These are phyloP conservation scores for Monosporascus ibericus DNA, from an alignment of 2,329 filamentous ascomycete genomes.

Conservation along the genomic window DNA sequence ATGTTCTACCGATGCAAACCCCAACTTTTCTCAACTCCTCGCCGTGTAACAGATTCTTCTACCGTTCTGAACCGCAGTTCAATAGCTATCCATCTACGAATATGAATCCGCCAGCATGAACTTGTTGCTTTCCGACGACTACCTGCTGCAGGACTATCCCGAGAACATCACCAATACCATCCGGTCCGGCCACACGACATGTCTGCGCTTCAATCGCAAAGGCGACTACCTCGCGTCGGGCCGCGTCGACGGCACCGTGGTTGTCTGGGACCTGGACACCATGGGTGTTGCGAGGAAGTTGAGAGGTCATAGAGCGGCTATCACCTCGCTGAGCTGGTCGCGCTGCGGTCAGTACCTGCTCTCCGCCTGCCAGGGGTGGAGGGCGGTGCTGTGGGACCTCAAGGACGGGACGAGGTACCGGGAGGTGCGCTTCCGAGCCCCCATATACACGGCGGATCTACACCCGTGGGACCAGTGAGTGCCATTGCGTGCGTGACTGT, in stretches of 20 bases:
- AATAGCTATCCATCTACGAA: constrained; percentile 5
- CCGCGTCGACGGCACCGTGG: constrained; percentile 87
- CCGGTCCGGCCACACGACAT: constrained; percentile 62
- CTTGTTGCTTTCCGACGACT: constrained; percentile 55
- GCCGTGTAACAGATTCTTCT: no score
- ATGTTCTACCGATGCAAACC: neutral
- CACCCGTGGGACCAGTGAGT: constrained; percentile 83
- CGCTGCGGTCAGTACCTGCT: constrained; percentile 84
- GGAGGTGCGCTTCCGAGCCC: constrained; percentile 84
- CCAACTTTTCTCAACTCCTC: no score
- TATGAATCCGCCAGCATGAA: constrained; percentile 41
- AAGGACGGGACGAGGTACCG: constrained; percentile 63
- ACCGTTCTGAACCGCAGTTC: neutral
- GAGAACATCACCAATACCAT: constrained; percentile 85
- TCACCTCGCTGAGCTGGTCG: constrained; percentile 95
- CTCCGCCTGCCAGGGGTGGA: constrained; percentile 93
- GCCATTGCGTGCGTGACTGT: neutral
- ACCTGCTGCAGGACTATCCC: constrained; percentile 73
- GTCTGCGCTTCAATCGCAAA: constrained; percentile 81
- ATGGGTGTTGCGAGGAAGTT: constrained; percentile 94
- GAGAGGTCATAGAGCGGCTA: constrained; percentile 85
- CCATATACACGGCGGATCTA: constrained; percentile 92
- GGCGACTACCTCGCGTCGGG: constrained; percentile 94
- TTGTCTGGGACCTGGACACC: constrained; percentile 96
- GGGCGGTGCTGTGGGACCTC: constrained; percentile 92